These are phyloP conservation scores for Yamadazyma atmosphaerica DNA, from an alignment of 1,139 yeast genomes.

Conservation along the genomic window DNA sequence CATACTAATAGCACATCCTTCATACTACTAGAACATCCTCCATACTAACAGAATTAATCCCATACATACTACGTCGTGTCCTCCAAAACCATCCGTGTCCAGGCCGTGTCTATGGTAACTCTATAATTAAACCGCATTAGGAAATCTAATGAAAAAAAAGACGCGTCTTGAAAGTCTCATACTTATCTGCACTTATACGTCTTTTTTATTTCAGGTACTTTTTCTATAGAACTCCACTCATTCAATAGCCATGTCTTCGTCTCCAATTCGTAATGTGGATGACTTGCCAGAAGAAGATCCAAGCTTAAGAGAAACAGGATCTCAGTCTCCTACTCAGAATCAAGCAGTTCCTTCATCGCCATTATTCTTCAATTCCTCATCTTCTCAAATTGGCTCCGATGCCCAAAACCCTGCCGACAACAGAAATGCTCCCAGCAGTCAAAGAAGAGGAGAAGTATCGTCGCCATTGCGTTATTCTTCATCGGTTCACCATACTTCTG, in stretches of 20 bases:
- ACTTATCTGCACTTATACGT: background rate
- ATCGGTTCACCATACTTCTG: conserved; percentile 39
- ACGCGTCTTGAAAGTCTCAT: conserved; percentile 16
- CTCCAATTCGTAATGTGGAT: conserved; percentile 31
- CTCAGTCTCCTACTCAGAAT: conserved; percentile 33
- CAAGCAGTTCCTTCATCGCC: conserved; percentile 64
- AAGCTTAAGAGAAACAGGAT: conserved; percentile 26
- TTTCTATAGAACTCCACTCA: background rate
- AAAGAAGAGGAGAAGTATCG: conserved; percentile 29
- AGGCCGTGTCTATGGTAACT: background rate
- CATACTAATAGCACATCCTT: too few species aligned
- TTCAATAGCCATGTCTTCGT: conserved; percentile 26
- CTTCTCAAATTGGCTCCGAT: conserved; percentile 48
- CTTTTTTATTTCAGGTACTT: background rate
- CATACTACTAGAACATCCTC: too few species aligned
- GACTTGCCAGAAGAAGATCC: conserved; percentile 22
- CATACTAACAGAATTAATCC: too few species aligned
- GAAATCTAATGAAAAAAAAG: conserved; percentile 22
- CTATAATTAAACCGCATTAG: conserved; percentile 23
- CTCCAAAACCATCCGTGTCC: too few species aligned
- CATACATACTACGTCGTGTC: too few species aligned
- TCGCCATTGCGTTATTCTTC: conserved; percentile 51
- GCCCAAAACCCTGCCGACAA: conserved; percentile 19
- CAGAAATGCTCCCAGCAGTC: conserved; percentile 18
- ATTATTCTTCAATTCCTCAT: conserved; percentile 58